phyloP scores from a whole-genome alignment of 2,329 filamentous ascomycete species.

The Ophioceras dolichostomum region DNA sequence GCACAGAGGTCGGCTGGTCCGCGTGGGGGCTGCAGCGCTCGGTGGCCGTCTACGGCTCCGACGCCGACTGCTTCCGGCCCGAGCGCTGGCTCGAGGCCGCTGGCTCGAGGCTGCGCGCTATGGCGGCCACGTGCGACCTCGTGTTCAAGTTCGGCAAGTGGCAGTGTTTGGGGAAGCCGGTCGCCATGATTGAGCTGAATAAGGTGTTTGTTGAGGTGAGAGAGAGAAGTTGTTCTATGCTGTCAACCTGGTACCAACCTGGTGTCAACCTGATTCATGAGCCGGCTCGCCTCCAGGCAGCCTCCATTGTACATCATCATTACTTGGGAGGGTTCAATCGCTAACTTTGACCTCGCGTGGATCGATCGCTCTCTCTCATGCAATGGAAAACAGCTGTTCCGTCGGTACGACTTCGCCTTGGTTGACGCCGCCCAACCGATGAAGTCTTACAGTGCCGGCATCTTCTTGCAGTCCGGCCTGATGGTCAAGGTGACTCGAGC shows the following conservation, averaged over 20 bases:
- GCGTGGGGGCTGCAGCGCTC: conserved; percentile 26
- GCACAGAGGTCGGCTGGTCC: conserved; percentile 30
- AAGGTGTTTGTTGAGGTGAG: conserved; percentile 18
- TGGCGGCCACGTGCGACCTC: conserved; percentile 17
- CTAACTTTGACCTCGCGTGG: no score
- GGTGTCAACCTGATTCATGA: no score
- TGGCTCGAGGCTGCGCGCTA: conserved; percentile 8
- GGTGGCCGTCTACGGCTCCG: conserved; percentile 20
- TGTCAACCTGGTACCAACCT: no score
- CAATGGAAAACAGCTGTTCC: conserved; percentile 8
- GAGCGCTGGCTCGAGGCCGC: conserved; percentile 29
- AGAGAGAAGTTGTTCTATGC: no score
- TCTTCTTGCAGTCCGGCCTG: conserved; percentile 15
- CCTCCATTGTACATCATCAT: neutral
- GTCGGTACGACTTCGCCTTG: conserved; percentile 13
- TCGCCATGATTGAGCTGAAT: conserved; percentile 29
- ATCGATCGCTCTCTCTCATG: no score
- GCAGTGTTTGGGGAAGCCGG: conserved; percentile 27
- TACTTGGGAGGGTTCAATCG: no score
- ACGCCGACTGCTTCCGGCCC: conserved; percentile 28
- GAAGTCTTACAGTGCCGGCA: conserved; percentile 13
- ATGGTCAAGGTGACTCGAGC: conserved; percentile 14
- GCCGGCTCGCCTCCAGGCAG: neutral
- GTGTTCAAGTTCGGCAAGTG: conserved; percentile 26
- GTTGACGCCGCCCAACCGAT: conserved; percentile 12